Base-by-base conservation (phyloP, 768 basidiomycete species). In the Lentinula raphanica region DNA sequence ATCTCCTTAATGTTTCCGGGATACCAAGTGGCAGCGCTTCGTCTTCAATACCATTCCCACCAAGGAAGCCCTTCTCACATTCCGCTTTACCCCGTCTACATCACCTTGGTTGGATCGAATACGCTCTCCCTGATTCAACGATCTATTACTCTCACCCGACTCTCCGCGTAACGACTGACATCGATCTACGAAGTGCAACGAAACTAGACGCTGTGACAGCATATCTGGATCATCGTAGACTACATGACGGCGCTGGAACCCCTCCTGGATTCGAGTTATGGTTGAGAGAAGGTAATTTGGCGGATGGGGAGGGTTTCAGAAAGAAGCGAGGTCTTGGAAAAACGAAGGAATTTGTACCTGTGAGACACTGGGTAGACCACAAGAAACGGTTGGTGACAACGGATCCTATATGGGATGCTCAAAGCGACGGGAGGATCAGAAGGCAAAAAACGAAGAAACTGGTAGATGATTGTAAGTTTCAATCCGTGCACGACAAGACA, bases 81-180 rank as follows among this genome's bases (percentile, higher is more conserved):
- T 62, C 59, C 51, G 31, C 64, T 58, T 51, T 61, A 66, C 74
- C 71, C 17, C 70, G 72, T 3, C 72, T 82, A 4, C 77, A 77
- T 62, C 75, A 80, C 12, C 79, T 85, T 19, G 91, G 91, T 3
- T 92, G 90, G 90, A 75, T 81, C 49, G 88, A 87, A 65, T 83
- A 88, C 66, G 75, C 80, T 21, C 81, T 93, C n/a, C 90, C 91
- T 1, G 88, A 91, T 63, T 82, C 82, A 9, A 72, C 79, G 3
- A 73, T 80, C 35, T 93, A 93, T 71, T 93, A 85, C 64, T 79
- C 81, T 44, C 87, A 90, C 65, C 79, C 82, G 3, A 80, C 77
- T 12, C 69, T 78, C 36, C 81, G 78, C 42, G 75, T 85, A 54
- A 83, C 83, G n/a, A 88, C 88, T 17, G 91, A 92, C 65, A 71